A percentile compares a stretch with the other conserved stretches of the same genome.
Evolutionary conservation across 208 protist species (phyloP).

Genomic region (Wallacemonas collosoma): DNA sequence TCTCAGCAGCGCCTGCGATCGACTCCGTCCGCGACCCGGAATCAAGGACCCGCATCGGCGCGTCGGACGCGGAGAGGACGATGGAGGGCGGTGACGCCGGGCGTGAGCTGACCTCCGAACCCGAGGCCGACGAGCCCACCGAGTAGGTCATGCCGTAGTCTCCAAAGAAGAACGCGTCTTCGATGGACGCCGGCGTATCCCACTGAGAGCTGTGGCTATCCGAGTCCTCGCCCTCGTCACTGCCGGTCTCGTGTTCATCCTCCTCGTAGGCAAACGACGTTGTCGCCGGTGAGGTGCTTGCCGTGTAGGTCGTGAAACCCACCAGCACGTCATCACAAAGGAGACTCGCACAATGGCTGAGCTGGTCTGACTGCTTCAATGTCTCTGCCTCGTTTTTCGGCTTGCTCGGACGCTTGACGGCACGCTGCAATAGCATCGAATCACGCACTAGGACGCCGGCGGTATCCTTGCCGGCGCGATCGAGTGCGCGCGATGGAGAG

Average conservation of each 20-base stretch:
- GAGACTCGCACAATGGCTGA: background rate
- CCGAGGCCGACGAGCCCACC: background rate
- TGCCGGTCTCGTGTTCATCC: background rate
- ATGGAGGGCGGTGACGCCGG: too few species aligned
- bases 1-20: too few species aligned
- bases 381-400: background rate
- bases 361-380: background rate
- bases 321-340: background rate
- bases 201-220: background rate
- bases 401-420: background rate
- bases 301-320: background rate
- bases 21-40: too few species aligned
- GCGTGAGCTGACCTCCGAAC: too few species aligned
- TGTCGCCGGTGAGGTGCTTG: too few species aligned
- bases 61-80: too few species aligned
- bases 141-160: background rate
- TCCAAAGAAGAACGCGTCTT: slow-evolving; percentile 6
- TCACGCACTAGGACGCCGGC: background rate
- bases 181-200: background rate
- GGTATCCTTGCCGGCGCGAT: too few species aligned
- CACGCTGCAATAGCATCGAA: background rate
- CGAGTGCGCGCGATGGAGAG: too few species aligned
- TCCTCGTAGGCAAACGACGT: too few species aligned
- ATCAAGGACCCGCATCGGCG: too few species aligned
- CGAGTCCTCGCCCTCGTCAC: background rate